Base-by-base conservation (phyloP, 805 yeast species). In the Saturnispora sanitii region DNA sequence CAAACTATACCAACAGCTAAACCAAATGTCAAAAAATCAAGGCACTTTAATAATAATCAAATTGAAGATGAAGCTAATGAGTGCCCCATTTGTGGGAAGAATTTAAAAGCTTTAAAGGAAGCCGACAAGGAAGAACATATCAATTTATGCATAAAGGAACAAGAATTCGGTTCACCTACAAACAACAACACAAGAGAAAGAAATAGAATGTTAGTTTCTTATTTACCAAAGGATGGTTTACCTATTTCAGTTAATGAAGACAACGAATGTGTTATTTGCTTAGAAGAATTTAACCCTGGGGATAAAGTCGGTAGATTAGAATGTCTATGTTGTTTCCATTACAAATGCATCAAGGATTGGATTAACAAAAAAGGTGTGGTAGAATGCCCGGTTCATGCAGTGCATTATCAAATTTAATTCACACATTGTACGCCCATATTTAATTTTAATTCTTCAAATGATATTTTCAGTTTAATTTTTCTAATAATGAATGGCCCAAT, bases 271-370 rank as follows among this genome's bases (percentile, higher is more conserved):
- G 90, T 86, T 13, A 90, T 92, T 19, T 92, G 99, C 55, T 75
- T 90, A 46, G 98, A 92, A 56, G 94, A 84, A 16, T 75, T 88
- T 57, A 62, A 64, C 36, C 84, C 88, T 0, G 95, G 95, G 2
- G 92, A 87, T 41, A 81, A 80, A 53, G 90, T 92, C 15, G 97
- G 95, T 0, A 65, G 99, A 32, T 62, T 92, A 44, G 97, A 90
- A 58, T 92, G 99, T 57, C 67, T 92, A 12, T 92, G 99, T 56
- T 85, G 88, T 27, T 92, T 86, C 59, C 99, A 92, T 54, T 87
- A 87, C 56, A 66, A 73, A 47, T 92, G 98, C 61, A 92, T 92
- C 48, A 78, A 82, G 57, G 79, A 77, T 42, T 92, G 99, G 99
- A 85, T 90, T 52, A 72, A 77, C 43, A 74, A 79, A 60, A 87